phyloP scores from a whole-genome alignment of 768 basidiomycete species.

The Tricholoma furcatifolium region DNA sequence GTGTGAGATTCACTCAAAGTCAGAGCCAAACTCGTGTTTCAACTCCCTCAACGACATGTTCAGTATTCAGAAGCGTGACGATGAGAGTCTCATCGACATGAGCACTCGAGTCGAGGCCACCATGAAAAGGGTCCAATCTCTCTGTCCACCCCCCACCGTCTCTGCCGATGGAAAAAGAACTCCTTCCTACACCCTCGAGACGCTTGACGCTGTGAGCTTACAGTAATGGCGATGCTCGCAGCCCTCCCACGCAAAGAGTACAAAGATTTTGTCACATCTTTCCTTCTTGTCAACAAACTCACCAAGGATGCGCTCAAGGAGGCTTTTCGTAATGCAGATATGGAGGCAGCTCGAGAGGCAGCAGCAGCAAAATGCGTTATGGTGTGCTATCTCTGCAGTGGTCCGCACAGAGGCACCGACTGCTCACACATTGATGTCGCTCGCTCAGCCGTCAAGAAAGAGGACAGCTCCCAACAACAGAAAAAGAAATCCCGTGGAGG shows the following conservation, averaged over 20 bases:
- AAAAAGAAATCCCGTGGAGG: neutral
- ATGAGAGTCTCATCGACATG: neutral
- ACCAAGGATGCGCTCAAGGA: constrained; percentile 2
- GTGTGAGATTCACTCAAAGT: too few relatives aligned
- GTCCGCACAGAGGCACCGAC: neutral
- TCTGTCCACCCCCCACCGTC: neutral
- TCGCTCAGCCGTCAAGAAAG: neutral
- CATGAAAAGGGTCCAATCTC: neutral
- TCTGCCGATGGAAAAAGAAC: neutral
- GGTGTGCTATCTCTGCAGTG: constrained; percentile 2
- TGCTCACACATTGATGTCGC: constrained; percentile 1
- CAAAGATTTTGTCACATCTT: neutral
- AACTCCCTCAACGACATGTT: neutral
- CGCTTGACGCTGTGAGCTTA: constrained; percentile 1
- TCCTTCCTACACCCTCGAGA: constrained; percentile 1
- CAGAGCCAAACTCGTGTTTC: neutral
- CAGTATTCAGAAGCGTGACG: neutral
- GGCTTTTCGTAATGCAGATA: constrained; percentile 1
- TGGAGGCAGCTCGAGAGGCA: constrained; percentile 2
- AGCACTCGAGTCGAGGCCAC: neutral
- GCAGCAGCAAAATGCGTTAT: neutral
- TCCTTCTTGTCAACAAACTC: constrained; percentile 5
- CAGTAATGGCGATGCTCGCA: constrained; percentile 4
- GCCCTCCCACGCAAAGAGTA: constrained; percentile 2
- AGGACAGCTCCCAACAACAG: neutral